These are phyloP conservation scores for Scutellaria baicalensis DNA, from an alignment of 257 asterid species.

Conservation along the genomic window DNA sequence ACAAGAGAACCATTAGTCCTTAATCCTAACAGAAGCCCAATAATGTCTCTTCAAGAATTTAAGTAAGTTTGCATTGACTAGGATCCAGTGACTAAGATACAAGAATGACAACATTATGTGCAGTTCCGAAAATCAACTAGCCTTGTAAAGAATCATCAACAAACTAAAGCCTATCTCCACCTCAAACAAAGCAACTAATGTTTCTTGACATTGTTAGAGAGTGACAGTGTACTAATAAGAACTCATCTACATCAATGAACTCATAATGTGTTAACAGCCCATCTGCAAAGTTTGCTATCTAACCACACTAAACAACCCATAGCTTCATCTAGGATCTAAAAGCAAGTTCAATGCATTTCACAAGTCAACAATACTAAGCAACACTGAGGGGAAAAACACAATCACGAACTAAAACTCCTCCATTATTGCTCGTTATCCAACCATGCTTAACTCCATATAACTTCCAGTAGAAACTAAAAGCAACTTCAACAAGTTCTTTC, in stretches of 20 bases:
- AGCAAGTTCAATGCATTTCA: background rate
- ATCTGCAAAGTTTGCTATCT: background rate
- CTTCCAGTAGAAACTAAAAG: background rate
- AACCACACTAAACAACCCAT: background rate
- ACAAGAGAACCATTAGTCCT: background rate
- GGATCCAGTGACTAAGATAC: background rate
- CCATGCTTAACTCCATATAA: background rate
- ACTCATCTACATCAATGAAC: background rate
- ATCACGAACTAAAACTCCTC: background rate
- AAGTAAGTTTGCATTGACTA: background rate
- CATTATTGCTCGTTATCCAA: background rate
- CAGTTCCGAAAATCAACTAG: background rate
- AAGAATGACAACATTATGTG: background rate
- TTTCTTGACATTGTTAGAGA: background rate
- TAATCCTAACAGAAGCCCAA: background rate
- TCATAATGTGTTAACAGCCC: background rate
- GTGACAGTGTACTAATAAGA: background rate
- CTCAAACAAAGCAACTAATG: background rate
- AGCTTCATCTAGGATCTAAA: background rate
- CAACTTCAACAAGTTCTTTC: background rate
- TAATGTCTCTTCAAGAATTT: background rate
- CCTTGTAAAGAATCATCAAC: background rate
- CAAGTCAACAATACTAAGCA: background rate
- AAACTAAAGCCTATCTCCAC: constrained; percentile 3
- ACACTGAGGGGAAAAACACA: background rate